Percentiles rank a stretch among this genome's conserved stretches.
Evolutionary conservation across 352 stramenopile genomes (phyloP).

Genomic region (Pythium insidiosum): DNA sequence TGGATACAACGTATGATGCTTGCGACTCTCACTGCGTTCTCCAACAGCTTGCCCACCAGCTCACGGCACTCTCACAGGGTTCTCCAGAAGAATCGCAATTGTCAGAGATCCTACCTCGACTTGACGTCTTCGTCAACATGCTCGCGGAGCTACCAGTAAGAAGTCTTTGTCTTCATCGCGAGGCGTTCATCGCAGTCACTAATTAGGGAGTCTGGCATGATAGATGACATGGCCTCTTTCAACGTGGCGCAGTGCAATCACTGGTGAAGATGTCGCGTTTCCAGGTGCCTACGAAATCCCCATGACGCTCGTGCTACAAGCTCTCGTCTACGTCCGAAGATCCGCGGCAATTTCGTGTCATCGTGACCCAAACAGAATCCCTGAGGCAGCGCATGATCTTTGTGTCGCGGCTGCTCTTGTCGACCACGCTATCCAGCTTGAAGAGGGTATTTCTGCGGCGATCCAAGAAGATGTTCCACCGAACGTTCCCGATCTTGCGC

Average conservation of each 20-base stretch:
- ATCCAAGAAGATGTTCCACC: constrained; percentile 8
- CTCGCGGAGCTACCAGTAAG: too few species aligned
- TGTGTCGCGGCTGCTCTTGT: constrained; percentile 9
- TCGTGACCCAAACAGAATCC: constrained; percentile 2
- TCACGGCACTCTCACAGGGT: neutral
- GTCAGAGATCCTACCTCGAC: too few species aligned
- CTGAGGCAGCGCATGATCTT: constrained; percentile 8
- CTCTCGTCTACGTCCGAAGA: constrained; percentile 19
- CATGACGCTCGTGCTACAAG: constrained; percentile 23
- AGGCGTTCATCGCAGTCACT: too few species aligned
- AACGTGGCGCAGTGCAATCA: constrained; percentile 11
- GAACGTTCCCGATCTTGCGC: constrained; percentile 9
- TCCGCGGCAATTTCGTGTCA: constrained; percentile 7
- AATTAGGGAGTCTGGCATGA: too few species aligned
- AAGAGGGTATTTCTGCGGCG: constrained; percentile 7
- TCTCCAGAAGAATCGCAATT: too few species aligned
- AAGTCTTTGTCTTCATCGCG: too few species aligned
- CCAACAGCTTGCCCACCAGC: neutral
- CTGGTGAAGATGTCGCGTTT: constrained; percentile 3
- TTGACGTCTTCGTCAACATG: too few species aligned
- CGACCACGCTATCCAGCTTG: constrained; percentile 6
- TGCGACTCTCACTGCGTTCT: too few species aligned
- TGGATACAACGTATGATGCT: too few species aligned
- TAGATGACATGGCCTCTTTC: neutral
- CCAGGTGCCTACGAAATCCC: constrained; percentile 23